phyloP scores from a whole-genome alignment of 129 eudicot species.

The Cynara cardunculus region DNA sequence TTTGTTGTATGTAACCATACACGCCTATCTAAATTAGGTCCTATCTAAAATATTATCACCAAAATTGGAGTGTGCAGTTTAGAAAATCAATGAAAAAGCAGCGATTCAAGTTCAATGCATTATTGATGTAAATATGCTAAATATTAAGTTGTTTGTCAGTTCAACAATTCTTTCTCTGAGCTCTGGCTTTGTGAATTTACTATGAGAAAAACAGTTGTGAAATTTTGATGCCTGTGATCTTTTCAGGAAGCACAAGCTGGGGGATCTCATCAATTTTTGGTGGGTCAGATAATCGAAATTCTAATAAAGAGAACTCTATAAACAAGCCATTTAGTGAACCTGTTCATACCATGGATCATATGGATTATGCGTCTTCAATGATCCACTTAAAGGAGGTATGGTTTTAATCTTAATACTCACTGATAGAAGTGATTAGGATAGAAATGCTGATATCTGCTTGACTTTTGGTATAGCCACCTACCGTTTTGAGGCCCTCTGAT shows the following conservation, averaged over 20 bases:
- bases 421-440: background rate
- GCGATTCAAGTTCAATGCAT: background rate
- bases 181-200: background rate
- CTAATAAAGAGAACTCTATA: constrained; percentile 59
- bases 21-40: background rate
- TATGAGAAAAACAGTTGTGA: background rate
- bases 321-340: constrained; percentile 74
- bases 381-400: constrained; percentile 85
- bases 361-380: constrained; percentile 54
- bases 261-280: constrained; percentile 92
- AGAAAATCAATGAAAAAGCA: background rate
- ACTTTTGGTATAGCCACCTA: constrained; percentile 66
- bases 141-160: background rate
- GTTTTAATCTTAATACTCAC: background rate
- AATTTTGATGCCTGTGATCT: background rate
- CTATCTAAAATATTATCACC: background rate
- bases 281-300: constrained; percentile 53
- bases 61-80: background rate
- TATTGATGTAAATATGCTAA: background rate
- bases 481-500: constrained; percentile 84
- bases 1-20: background rate
- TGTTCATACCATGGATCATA: constrained; percentile 49
- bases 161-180: background rate
- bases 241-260: constrained; percentile 65
- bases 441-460: constrained; percentile 11